Percentiles rank a stretch among this genome's conserved stretches.
Evolutionary conservation across 2,329 filamentous ascomycete species (phyloP).

Genomic region (Dothistroma septosporum): DNA sequence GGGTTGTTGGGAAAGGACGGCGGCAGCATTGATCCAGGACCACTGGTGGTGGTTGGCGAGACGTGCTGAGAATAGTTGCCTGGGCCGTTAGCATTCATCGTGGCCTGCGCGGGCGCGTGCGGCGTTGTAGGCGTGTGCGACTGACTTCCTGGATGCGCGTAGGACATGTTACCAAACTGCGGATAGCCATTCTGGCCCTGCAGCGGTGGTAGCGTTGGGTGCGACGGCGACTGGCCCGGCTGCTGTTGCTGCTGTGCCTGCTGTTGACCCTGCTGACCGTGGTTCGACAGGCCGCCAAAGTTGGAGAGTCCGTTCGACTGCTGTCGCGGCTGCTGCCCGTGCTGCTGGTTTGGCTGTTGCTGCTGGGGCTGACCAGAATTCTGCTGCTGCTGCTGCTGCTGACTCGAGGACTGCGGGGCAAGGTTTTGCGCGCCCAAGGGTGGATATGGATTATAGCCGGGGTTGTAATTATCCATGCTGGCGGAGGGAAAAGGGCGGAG

Average conservation of each 20-base stretch:
- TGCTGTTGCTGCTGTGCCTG: constrained; percentile 19
- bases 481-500: constrained; percentile 2
- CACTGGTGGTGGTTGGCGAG: constrained; percentile 25
- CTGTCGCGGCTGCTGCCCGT: constrained; percentile 4
- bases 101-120: constrained; percentile 33
- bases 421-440: constrained; percentile 10
- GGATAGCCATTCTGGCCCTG: constrained; percentile 33
- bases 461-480: constrained; percentile 25
- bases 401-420: constrained; percentile 14
- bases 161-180: constrained; percentile 35
- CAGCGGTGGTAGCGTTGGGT: constrained; percentile 35
- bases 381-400: constrained; percentile 22
- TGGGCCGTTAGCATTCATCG: constrained; percentile 26
- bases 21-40: constrained; percentile 34
- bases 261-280: constrained; percentile 17
- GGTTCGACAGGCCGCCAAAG: constrained; percentile 26
- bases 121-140: constrained; percentile 33
- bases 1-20: constrained; percentile 30
- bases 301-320: constrained; percentile 14
- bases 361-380: constrained; percentile 18
- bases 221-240: constrained; percentile 21
- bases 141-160: constrained; percentile 31
- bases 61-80: constrained; percentile 32
- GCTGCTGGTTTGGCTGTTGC: constrained; percentile 17
- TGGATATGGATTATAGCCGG: constrained; percentile 27